Conservation (phyloP, 306 rosid species). For the Erythrophleum fordii region DNA sequence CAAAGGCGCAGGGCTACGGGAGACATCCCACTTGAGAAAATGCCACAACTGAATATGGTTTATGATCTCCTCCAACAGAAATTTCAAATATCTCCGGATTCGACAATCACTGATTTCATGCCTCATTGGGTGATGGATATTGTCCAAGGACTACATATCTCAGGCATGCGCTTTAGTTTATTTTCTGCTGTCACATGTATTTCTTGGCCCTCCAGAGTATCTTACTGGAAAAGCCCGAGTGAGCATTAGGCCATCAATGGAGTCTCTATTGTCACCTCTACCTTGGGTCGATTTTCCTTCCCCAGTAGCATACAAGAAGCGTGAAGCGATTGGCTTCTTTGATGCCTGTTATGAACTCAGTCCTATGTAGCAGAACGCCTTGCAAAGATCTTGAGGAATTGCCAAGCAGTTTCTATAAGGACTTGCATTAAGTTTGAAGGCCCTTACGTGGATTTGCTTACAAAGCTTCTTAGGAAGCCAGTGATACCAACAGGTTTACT, state of each 20-base stretch:
- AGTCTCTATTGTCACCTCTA: background rate
- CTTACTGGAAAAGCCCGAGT: background rate
- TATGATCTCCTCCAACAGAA: background rate
- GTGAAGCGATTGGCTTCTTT: background rate
- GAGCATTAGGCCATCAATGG: background rate
- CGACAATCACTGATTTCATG: background rate
- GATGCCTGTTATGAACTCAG: background rate
- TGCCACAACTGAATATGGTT: background rate
- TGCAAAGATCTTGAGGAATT: no score
- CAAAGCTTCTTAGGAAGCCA: no score
- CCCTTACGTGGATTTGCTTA: no score
- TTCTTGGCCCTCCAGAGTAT: background rate
- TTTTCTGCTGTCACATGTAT: background rate
- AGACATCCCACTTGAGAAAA: background rate
- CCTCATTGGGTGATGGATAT: background rate
- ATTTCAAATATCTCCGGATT: constrained; percentile 1
- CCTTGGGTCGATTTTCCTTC: background rate
- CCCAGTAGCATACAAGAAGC: background rate
- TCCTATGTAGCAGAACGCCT: no score
- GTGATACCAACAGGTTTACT: no score
- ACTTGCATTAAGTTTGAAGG: no score
- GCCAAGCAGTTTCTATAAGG: no score
- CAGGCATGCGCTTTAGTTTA: background rate
- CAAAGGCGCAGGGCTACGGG: background rate
- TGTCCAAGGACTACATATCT: background rate